These are phyloP conservation scores for Colletotrichum euphorbiae DNA, from an alignment of 2,329 filamentous ascomycete genomes.

Conservation along the genomic window DNA sequence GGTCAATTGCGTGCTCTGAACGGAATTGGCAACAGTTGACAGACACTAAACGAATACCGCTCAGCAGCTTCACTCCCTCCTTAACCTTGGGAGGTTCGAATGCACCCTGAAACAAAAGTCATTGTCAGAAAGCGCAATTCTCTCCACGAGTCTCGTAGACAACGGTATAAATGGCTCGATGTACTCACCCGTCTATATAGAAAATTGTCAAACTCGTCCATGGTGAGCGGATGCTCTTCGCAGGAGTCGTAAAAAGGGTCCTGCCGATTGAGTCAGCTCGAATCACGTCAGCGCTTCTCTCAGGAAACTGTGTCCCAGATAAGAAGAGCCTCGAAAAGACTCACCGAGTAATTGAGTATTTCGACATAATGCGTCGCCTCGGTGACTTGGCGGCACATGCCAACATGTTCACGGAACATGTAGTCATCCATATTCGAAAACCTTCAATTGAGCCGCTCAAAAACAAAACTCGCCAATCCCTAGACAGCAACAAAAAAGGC, in stretches of 20 bases:
- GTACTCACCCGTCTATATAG: slow-evolving; percentile 60
- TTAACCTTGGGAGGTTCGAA: slow-evolving; percentile 61
- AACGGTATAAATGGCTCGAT: background rate
- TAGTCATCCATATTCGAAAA: slow-evolving; percentile 67
- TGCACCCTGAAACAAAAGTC: slow-evolving; percentile 57
- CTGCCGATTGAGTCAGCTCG: slow-evolving; percentile 47
- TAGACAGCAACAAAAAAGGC: background rate
- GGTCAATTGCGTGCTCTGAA: background rate
- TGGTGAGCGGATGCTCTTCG: slow-evolving; percentile 63
- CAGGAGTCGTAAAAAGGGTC: slow-evolving; percentile 61
- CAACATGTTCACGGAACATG: slow-evolving; percentile 63
- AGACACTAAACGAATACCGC: slow-evolving; percentile 67
- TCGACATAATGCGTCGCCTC: slow-evolving; percentile 68
- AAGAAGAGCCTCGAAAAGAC: slow-evolving; percentile 41
- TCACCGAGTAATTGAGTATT: slow-evolving; percentile 70
- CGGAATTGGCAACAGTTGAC: slow-evolving; percentile 44
- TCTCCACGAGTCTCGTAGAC: background rate
- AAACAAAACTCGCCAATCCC: slow-evolving; percentile 3
- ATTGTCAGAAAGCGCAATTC: slow-evolving; percentile 30
- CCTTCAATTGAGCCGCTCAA: slow-evolving; percentile 25
- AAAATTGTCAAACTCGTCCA: slow-evolving; percentile 70
- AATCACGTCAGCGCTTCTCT: background rate
- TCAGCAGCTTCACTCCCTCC: slow-evolving; percentile 57
- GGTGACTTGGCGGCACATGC: slow-evolving; percentile 59
- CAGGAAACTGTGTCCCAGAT: background rate